phyloP scores from a whole-genome alignment of 495 filamentous ascomycete species.

The Friedmanniomyces endolithicus region DNA sequence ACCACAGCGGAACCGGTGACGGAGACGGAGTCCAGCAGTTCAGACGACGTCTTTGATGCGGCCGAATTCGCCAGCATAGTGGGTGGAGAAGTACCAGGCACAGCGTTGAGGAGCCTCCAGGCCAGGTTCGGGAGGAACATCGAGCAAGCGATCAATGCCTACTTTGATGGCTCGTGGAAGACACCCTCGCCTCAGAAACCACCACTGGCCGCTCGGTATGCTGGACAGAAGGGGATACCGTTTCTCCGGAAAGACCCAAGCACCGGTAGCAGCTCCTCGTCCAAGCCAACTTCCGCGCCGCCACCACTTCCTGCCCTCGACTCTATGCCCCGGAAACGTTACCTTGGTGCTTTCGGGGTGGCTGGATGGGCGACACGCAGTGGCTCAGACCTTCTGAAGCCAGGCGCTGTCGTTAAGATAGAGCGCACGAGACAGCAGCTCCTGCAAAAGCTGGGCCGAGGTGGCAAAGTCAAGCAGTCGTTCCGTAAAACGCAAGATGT shows the following conservation, averaged over 20 bases:
- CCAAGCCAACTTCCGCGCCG: neutral
- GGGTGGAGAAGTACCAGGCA: constrained; percentile 45
- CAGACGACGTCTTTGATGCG: constrained; percentile 51
- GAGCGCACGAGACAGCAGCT: constrained; percentile 69
- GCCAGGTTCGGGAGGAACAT: constrained; percentile 32
- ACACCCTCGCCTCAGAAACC: constrained; percentile 24
- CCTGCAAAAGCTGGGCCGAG: constrained; percentile 35
- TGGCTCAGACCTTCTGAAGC: constrained; percentile 56
- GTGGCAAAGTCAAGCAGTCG: constrained; percentile 37
- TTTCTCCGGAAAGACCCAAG: constrained; percentile 15
- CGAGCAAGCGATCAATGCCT: constrained; percentile 52
- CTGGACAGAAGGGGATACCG: neutral
- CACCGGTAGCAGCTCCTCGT: constrained; percentile 11
- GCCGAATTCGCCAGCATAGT: constrained; percentile 58
- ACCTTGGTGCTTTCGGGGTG: constrained; percentile 84
- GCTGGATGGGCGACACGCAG: constrained; percentile 87
- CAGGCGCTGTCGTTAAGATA: constrained; percentile 69
- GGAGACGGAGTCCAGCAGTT: too few relatives aligned
- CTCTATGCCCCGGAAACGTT: constrained; percentile 51
- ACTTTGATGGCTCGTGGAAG: constrained; percentile 89
- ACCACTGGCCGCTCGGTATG: neutral
- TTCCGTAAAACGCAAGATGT: constrained; percentile 51
- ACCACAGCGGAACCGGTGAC: too few relatives aligned
- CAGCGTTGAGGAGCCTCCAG: constrained; percentile 26
- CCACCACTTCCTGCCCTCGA: neutral